Percentiles rank a stretch among this genome's conserved stretches.
Evolutionary conservation across 2,329 filamentous ascomycete species (phyloP).

Genomic region (Tothia fuscella): DNA sequence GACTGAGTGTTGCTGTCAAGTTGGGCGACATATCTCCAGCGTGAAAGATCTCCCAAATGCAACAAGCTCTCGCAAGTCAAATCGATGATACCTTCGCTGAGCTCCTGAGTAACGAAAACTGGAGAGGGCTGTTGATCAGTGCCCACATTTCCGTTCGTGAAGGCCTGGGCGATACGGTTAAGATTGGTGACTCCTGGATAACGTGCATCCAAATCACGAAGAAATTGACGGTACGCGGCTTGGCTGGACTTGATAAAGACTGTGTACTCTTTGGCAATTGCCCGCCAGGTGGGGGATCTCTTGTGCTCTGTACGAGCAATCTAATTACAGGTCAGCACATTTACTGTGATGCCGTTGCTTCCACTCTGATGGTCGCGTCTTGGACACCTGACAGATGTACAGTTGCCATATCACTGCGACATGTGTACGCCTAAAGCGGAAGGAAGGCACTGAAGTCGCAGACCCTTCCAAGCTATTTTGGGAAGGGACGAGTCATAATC

Average conservation of each 20-base stretch:
- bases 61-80: conserved; percentile 78
- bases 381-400: neutral
- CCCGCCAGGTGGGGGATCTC: conserved; percentile 27
- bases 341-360: neutral
- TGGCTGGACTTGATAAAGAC: conserved; percentile 57
- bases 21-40: conserved; percentile 68
- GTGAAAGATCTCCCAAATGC: conserved; percentile 77
- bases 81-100: conserved; percentile 46
- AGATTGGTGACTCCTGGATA: conserved; percentile 47
- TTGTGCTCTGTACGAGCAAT: conserved; percentile 2
- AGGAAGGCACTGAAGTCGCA: too few species aligned
- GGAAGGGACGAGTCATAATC: too few species aligned
- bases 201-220: conserved; percentile 55
- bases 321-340: neutral
- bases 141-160: neutral
- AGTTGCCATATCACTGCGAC: neutral
- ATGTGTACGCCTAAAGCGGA: neutral
- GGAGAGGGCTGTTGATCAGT: neutral
- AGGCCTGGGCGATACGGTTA: conserved; percentile 38
- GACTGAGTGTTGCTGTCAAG: conserved; percentile 51
- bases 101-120: neutral
- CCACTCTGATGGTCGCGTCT: too few species aligned
- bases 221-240: conserved; percentile 25
- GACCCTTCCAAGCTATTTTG: too few species aligned
- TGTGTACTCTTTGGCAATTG: conserved; percentile 74